Percentiles rank a stretch among this genome's conserved stretches.
Conservation (phyloP, 305 asterid species). For the Plantago lanceolata region DNA sequence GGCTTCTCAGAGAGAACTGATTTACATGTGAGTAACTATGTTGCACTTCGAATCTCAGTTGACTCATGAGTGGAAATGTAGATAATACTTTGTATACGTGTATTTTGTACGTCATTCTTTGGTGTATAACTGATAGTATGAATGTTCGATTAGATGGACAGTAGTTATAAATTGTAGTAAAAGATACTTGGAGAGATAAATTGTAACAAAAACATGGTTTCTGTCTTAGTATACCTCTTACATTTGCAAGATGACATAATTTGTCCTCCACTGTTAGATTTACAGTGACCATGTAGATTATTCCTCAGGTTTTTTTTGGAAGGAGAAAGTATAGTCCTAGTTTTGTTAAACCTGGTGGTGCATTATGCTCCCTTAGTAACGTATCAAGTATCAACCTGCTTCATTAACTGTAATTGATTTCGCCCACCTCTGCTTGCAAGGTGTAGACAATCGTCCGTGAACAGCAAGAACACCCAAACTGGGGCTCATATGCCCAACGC, state of each 20-base stretch:
- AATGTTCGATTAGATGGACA: background rate
- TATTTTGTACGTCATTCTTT: no score
- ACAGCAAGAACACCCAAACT: constrained; percentile 77
- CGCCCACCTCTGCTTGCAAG: constrained; percentile 25
- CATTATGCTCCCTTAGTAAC: background rate
- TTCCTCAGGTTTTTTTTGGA: background rate
- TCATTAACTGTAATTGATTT: background rate
- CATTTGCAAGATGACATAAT: background rate
- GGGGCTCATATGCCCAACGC: constrained; percentile 90
- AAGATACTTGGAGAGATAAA: background rate
- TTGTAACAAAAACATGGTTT: background rate
- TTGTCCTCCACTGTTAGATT: constrained; percentile 1
- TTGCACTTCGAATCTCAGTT: constrained; percentile 20
- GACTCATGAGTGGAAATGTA: constrained; percentile 18
- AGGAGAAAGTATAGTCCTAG: background rate
- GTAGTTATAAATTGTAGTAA: background rate
- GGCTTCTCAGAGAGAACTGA: constrained; percentile 66
- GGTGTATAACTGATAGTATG: background rate
- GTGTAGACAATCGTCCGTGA: constrained; percentile 77
- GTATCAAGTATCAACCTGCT: constrained; percentile 6
- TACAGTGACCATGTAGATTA: background rate
- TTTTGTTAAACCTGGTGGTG: background rate
- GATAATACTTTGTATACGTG: constrained; percentile 1
- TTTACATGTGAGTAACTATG: constrained; percentile 52
- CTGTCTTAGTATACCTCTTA: background rate